These are phyloP conservation scores for Amauroascus niger DNA, from an alignment of 2,329 filamentous ascomycete species.

Conservation along the genomic window DNA sequence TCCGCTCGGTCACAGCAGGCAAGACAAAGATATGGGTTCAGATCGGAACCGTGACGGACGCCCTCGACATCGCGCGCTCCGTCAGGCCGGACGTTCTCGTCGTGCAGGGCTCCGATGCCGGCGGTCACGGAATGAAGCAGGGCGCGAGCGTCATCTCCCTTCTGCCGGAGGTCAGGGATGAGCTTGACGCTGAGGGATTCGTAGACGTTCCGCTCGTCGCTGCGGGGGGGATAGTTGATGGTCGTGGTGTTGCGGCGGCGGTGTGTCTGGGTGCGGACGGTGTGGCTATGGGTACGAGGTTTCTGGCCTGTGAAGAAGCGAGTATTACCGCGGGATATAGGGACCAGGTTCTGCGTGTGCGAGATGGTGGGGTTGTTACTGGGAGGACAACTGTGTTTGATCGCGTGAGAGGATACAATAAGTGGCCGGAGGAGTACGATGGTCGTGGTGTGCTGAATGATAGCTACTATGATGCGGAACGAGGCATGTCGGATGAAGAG, in stretches of 20 bases:
- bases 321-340: constrained; percentile 43
- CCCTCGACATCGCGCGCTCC: constrained; percentile 28
- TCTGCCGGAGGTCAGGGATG: constrained; percentile 43
- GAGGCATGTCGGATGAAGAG: constrained; percentile 33
- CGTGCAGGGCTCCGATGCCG: constrained; percentile 46
- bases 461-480: constrained; percentile 39
- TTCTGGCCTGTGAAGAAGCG: constrained; percentile 46
- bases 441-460: constrained; percentile 50
- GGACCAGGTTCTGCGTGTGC: constrained; percentile 39
- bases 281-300: constrained; percentile 54
- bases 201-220: constrained; percentile 40
- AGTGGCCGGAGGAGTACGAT: constrained; percentile 50
- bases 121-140: constrained; percentile 43
- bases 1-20: constrained; percentile 32
- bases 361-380: constrained; percentile 45
- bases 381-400: constrained; percentile 47
- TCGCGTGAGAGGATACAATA: constrained; percentile 44
- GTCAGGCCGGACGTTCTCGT: constrained; percentile 43
- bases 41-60: constrained; percentile 42
- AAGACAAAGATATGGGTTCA: constrained; percentile 46
- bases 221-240: constrained; percentile 47
- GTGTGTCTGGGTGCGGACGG: constrained; percentile 46
- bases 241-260: constrained; percentile 43
- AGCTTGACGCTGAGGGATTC: constrained; percentile 21
- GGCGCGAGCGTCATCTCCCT: constrained; percentile 42